Base-by-base conservation (phyloP, 169 alveolate species). In the Plasmodium gaboni region DNA sequence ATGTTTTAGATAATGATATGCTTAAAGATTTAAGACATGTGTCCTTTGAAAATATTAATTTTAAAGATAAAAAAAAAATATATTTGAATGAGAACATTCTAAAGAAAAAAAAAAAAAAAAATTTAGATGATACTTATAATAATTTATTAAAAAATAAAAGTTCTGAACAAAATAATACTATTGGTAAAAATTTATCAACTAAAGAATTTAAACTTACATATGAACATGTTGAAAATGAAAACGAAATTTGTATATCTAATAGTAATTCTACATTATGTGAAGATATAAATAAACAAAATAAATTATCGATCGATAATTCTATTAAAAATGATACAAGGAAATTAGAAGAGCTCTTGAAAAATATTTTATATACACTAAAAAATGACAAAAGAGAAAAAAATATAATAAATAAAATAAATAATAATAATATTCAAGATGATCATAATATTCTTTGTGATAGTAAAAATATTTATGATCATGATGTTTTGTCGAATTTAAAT, bases 271-370 rank as follows among this genome's bases (percentile, higher is more conserved):
- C 22, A 13, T 55, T 6, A 17, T 55, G 8, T 13, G 32, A 17
- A 0, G 64, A 55, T 0, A 17, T 22, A n/a, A 55, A 13, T 13
- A 15, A 55, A 17, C 17, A 55, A 13, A 55, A 55, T 13, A 55
- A 13, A 17, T 15, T 12, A 51, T 15, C 17, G 5, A 2, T 17
- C 0, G 64, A 55, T 55, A 13, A 55, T 55, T 55, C 24, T 12
- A 1, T 55, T 17, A 61, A 61, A 61, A 24, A 19, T 1, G 2
- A 61, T 7, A 19, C 3, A 72, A 51, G 5, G n/a, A 60, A 72
- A 72, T 32, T 53, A 50, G 50, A 72, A 22, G 10, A 72, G 42
- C 19, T 53, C 22, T 13, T 53, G 64, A 38, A 72, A 72, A 51
- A 72, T 10, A 7, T 55, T 71, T 3, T 32, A 32, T 12, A 3